Percentiles rank a stretch among this genome's conserved stretches.
phyloP scores from a whole-genome alignment of 192 early-diverging fungal species.

The Umbelopsis ramanniana region DNA sequence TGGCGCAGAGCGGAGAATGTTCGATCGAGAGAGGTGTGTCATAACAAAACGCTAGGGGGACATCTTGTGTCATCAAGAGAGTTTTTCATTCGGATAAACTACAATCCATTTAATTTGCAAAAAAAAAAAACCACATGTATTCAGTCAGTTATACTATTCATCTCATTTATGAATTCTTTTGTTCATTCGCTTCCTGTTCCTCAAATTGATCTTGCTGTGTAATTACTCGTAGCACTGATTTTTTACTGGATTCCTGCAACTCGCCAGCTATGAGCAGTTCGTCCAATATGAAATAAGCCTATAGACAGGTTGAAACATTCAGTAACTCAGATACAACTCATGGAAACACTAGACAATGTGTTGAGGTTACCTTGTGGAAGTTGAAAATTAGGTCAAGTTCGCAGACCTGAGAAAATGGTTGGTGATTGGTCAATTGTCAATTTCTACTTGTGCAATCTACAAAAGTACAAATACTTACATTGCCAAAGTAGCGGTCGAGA shows the following conservation, averaged over 20 bases:
- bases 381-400: conserved; percentile 99
- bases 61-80: too few species aligned
- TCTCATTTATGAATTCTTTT: conserved; percentile 63
- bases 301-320: not conserved
- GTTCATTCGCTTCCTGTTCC: conserved; percentile 72
- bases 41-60: too few species aligned
- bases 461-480: conserved; percentile 54
- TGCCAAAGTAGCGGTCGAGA: conserved; percentile 96
- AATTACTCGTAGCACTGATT: conserved; percentile 69
- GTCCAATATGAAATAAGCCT: conserved; percentile 87
- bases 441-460: too few species aligned
- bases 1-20: too few species aligned
- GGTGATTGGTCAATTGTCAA: not conserved
- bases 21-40: too few species aligned
- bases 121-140: not conserved
- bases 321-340: not conserved
- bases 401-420: conserved; percentile 62
- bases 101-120: not conserved
- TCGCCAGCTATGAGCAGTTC: conserved; percentile 91
- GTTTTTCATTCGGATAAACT: too few species aligned
- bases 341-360: not conserved
- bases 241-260: conserved; percentile 94
- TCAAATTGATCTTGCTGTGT: conserved; percentile 78
- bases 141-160: conserved; percentile 26
- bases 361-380: conserved; percentile 73